Percentiles rank a stretch among this genome's conserved stretches.
phyloP scores from a whole-genome alignment of 1,139 yeast genomes.

The Geotrichum histeridarum region DNA sequence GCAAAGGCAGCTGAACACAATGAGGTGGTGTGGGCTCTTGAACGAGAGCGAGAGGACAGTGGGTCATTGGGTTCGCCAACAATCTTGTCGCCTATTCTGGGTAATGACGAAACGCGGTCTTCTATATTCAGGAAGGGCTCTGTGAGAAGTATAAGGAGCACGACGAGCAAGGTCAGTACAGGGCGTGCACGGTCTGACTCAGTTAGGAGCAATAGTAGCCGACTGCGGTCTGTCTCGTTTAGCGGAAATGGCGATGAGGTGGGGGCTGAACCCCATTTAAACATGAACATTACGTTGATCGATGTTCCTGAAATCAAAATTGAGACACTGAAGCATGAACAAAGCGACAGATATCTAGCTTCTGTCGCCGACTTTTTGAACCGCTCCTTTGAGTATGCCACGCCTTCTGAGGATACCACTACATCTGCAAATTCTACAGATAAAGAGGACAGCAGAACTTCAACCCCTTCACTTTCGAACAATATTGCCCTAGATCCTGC shows the following conservation, averaged over 20 bases:
- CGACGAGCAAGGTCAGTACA: neutral
- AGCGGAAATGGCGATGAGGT: neutral
- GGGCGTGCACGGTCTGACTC: neutral
- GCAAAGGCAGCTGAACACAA: constrained; percentile 14
- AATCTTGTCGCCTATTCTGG: neutral
- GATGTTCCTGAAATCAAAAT: constrained; percentile 22
- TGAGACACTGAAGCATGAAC: constrained; percentile 60
- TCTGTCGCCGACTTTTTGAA: constrained; percentile 86
- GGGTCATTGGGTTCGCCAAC: neutral
- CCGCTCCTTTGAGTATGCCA: constrained; percentile 86
- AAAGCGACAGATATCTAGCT: constrained; percentile 72
- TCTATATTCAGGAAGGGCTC: neutral
- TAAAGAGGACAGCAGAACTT: neutral
- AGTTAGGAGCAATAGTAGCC: neutral
- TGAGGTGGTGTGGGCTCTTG: constrained; percentile 15
- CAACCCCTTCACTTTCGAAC: constrained; percentile 40
- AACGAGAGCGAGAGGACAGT: constrained; percentile 11
- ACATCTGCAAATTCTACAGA: neutral
- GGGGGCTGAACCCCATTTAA: neutral
- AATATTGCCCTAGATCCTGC: constrained; percentile 80
- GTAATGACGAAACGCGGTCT: neutral
- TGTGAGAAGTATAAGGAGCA: neutral
- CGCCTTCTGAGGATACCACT: constrained; percentile 44
- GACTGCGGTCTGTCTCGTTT: neutral
- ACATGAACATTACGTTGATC: neutral